Evolutionary conservation across 176 grass and related monocot genomes (phyloP), one percentile per base, ranked within the genome.

Genomic region (Thalia dealbata): DNA sequence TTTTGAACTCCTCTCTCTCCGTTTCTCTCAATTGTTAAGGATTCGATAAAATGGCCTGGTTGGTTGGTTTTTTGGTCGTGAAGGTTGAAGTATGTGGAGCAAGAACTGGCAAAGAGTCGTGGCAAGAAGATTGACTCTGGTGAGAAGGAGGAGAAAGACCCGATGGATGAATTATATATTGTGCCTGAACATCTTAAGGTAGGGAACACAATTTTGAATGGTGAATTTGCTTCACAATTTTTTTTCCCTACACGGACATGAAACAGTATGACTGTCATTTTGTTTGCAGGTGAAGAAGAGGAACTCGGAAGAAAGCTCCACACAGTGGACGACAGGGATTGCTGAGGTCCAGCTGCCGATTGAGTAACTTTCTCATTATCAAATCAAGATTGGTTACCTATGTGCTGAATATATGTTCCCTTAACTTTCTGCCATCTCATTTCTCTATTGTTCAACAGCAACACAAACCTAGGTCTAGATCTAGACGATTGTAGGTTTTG

Each of bases 71-170:
- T 27, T 61, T n/a, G n/a, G 32, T 32, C 76, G 55, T 81, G 10
- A 83, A 97, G 90, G 95, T 66, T 97, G 87, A 92, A 83, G 73
- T 97, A 97, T 77, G 90, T 97, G 74, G 95, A 97, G 78, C 86
- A 81, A 16, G 66, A 92, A 71, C 82, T 97, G 76, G 86, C 88
- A 15, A 91, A 92, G 85, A 84, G 80, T 82, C 89, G 77, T 65
- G 95, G 95, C 50, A 97, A 93, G 76, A 79, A 51, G 21, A 46
- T 93, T 70, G 95, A 97, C 67, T 74, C 52, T 5, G 76, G 69
- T 16, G 79, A 93, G 56, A 79, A 84, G 63, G 87, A 97, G 68
- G 95, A 92, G 26, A 88, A 88, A 59, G 90, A 97, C 72, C 74
- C 86, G 43, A 72, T 91, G 24, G 90, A 99, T 41, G 90, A 99